Conservation (phyloP, 768 basidiomycete species). For the Naematelia encephala region DNA sequence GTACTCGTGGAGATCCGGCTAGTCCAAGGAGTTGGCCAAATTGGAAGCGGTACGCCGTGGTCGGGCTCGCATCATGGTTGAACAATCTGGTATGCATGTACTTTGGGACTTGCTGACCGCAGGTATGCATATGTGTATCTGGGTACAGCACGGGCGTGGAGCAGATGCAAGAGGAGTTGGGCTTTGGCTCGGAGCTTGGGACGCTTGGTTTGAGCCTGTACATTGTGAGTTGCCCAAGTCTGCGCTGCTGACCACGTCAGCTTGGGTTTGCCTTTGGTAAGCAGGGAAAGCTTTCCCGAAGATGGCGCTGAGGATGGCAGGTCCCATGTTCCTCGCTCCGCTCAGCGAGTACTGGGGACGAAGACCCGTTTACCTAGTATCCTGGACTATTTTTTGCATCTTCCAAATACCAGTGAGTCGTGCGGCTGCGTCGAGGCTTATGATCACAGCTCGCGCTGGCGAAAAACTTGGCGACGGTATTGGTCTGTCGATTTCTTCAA, state of each 20-base stretch:
- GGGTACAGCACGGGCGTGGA: constrained; percentile 31
- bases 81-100: constrained; percentile 38
- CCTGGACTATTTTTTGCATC: constrained; percentile 32
- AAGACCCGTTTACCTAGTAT: constrained; percentile 33
- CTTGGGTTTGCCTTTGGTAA: constrained; percentile 27
- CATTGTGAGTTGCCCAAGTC: constrained; percentile 13
- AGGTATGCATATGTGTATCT: constrained; percentile 31
- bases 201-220: constrained; percentile 31
- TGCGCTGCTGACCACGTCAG: constrained; percentile 5
- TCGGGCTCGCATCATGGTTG: constrained; percentile 22
- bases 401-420: constrained; percentile 26
- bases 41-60: constrained; percentile 29
- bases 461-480: constrained; percentile 25
- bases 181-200: constrained; percentile 24
- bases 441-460: constrained; percentile 23
- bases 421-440: constrained; percentile 5
- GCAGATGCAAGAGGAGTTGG: constrained; percentile 31
- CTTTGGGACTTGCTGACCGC: too few species aligned
- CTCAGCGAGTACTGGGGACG: constrained; percentile 22
- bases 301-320: constrained; percentile 9
- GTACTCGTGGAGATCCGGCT: constrained; percentile 15
- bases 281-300: neutral
- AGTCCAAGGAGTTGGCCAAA: constrained; percentile 33
- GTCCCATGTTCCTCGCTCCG: constrained; percentile 34
- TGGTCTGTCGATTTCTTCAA: constrained; percentile 36